phyloP scores from a whole-genome alignment of 352 stramenopile species.

The Pythium apleroticum region DNA sequence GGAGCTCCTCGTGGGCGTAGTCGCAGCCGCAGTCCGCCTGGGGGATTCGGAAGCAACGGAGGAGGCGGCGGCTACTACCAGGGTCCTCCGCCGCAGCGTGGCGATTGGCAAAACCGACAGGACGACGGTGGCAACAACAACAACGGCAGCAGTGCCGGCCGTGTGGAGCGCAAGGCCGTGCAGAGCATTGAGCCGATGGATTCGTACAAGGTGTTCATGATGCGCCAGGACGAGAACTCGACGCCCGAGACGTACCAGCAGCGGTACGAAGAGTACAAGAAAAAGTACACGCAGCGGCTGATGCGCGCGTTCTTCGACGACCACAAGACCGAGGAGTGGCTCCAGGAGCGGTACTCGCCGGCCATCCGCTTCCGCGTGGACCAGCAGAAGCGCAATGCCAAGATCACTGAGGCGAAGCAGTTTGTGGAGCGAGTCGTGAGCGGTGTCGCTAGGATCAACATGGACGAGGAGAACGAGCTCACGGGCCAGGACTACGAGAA shows the following conservation, averaged over 20 bases:
- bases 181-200: constrained; percentile 66
- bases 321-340: constrained; percentile 85
- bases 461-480: constrained; percentile 61
- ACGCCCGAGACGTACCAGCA: constrained; percentile 83
- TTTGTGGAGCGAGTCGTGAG: constrained; percentile 66
- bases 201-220: constrained; percentile 89
- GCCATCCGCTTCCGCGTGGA: constrained; percentile 68
- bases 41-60: constrained; percentile 15
- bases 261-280: constrained; percentile 89
- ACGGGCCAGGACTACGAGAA: constrained; percentile 62
- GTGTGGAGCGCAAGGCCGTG: constrained; percentile 35
- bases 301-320: constrained; percentile 84
- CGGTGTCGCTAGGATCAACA: constrained; percentile 51
- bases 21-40: constrained; percentile 37
- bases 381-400: constrained; percentile 61
- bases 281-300: constrained; percentile 78
- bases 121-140: constrained; percentile 11
- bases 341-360: constrained; percentile 84
- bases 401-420: constrained; percentile 72
- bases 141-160: constrained; percentile 18
- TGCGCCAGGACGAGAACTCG: constrained; percentile 81
- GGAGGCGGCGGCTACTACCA: constrained; percentile 14
- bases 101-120: constrained; percentile 13
- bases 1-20: constrained; percentile 26
- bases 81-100: constrained; percentile 21